phyloP scores from a whole-genome alignment of 257 asterid species.

The Perilla frutescens region DNA sequence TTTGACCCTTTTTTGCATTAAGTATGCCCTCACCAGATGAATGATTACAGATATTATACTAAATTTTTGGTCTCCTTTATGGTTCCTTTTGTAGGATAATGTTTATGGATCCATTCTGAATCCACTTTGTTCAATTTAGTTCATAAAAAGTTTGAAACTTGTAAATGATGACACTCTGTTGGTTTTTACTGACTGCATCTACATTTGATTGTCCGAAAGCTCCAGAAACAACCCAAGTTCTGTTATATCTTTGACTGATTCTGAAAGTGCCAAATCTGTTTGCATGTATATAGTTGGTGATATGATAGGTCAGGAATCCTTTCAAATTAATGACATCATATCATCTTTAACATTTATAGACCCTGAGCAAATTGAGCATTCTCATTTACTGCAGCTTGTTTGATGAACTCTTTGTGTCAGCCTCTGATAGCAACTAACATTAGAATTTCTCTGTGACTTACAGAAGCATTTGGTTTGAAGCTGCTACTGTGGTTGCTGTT shows the following conservation, averaged over 20 bases:
- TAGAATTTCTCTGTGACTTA: conserved; percentile 29
- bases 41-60: not conserved
- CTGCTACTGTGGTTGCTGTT: conserved; percentile 99
- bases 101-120: conserved; percentile 12
- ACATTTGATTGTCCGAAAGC: not conserved
- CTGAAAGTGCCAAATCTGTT: not conserved
- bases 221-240: not conserved
- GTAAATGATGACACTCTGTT: conserved; percentile 1
- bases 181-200: not conserved
- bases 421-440: conserved; percentile 20
- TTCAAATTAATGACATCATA: not conserved
- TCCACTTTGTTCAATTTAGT: conserved; percentile 19
- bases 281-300: not conserved
- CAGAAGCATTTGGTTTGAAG: conserved; percentile 99
- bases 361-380: not conserved
- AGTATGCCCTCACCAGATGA: not conserved
- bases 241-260: conserved; percentile 5
- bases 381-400: conserved; percentile 15
- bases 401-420: conserved; percentile 3
- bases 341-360: not conserved
- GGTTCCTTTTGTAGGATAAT: conserved; percentile 9
- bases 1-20: not conserved
- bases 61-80: not conserved
- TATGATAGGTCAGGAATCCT: not conserved
- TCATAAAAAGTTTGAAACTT: not conserved